Conservation (phyloP, 2,329 filamentous ascomycete species). For the Ascochyta koolunga region DNA sequence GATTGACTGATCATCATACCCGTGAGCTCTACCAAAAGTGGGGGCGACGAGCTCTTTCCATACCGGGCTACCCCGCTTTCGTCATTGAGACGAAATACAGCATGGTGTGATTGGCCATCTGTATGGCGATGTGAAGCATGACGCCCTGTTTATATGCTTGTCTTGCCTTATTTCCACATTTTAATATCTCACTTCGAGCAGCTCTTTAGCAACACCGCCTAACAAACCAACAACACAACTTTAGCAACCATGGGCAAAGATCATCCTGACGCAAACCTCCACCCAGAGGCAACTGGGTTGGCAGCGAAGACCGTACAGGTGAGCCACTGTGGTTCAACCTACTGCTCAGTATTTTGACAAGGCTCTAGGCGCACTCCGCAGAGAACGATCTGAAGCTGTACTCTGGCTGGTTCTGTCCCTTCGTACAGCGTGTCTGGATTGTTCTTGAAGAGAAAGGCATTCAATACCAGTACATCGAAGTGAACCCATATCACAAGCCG, state of each 20-base stretch:
- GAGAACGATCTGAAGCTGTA: constrained; percentile 68
- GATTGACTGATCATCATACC: background rate
- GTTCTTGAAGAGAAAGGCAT: constrained; percentile 75
- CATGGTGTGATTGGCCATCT: constrained; percentile 18
- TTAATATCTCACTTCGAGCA: constrained; percentile 20
- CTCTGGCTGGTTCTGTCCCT: constrained; percentile 75
- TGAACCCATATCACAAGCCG: constrained; percentile 79
- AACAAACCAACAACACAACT: background rate
- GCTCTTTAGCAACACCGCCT: background rate
- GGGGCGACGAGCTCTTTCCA: background rate
- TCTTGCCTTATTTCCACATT: background rate
- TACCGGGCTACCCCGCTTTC: constrained; percentile 23
- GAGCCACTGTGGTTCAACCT: background rate
- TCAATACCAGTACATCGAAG: constrained; percentile 70
- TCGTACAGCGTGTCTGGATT: constrained; percentile 74
- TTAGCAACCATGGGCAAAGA: constrained; percentile 36
- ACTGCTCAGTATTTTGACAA: background rate
- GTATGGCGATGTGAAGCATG: background rate
- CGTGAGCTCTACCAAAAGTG: constrained; percentile 5
- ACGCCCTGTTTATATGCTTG: background rate
- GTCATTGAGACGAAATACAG: constrained; percentile 18
- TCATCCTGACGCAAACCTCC: constrained; percentile 45
- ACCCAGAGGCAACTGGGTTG: constrained; percentile 44
- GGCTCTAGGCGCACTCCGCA: constrained; percentile 32
- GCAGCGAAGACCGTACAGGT: constrained; percentile 41